Evolutionary conservation across 768 basidiomycete genomes (phyloP).

Genomic region (Suillus tomentosus): DNA sequence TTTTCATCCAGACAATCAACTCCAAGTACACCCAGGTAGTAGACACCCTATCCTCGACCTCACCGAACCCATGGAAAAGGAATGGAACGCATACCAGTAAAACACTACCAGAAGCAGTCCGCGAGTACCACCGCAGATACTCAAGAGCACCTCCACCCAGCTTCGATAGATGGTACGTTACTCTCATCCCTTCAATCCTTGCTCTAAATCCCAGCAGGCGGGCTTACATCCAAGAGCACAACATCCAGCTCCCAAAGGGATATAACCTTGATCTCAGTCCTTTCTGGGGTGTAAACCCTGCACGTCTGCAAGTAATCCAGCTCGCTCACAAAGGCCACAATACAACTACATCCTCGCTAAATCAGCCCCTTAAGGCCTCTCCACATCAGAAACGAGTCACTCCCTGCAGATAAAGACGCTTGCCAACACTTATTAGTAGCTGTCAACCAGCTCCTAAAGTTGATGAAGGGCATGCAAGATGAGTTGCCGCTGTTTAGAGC

Average conservation of each 20-base stretch:
- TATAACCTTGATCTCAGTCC: constrained; percentile 46
- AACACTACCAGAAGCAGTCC: constrained; percentile 40
- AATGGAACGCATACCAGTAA: constrained; percentile 44
- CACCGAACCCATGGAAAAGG: constrained; percentile 36
- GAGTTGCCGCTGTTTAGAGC: constrained; percentile 48
- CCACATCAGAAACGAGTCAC: constrained; percentile 22
- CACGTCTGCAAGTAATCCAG: constrained; percentile 31
- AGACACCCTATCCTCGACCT: constrained; percentile 50
- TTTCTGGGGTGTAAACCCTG: constrained; percentile 44
- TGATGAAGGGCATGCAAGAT: constrained; percentile 42
- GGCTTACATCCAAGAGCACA: constrained; percentile 45
- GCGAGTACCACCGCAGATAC: constrained; percentile 42
- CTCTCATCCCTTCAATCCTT: background rate
- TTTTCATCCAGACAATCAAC: constrained; percentile 34
- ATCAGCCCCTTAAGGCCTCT: constrained; percentile 9
- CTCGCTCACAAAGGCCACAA: constrained; percentile 29
- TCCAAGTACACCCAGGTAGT: constrained; percentile 38
- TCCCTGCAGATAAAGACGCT: background rate
- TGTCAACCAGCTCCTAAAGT: constrained; percentile 39
- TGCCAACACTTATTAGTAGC: constrained; percentile 19
- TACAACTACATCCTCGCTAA: constrained; percentile 42
- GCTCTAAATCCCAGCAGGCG: constrained; percentile 35
- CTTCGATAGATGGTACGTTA: constrained; percentile 47
- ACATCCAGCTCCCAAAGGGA: constrained; percentile 54
- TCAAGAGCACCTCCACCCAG: constrained; percentile 42